Conservation (phyloP, 495 filamentous ascomycete genomes). For the Pseudomonodictys pantanalensis region DNA sequence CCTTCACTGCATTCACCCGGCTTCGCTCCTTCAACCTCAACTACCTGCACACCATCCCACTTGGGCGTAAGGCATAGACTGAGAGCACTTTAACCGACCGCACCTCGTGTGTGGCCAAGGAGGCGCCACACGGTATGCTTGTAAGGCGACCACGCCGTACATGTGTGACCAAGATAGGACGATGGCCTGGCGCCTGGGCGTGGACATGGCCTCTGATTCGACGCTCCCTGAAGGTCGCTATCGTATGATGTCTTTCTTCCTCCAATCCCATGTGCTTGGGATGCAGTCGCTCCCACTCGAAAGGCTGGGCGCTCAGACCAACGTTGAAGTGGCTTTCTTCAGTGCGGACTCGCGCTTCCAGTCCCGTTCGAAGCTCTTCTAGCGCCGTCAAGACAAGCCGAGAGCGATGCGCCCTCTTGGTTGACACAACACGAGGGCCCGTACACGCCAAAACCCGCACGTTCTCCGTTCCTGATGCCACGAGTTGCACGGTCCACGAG, state of each 20-base stretch:
- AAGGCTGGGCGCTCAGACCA: not conserved
- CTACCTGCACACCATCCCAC: not conserved
- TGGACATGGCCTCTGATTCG: not conserved
- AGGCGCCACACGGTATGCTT: not conserved
- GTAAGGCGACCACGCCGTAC: not conserved
- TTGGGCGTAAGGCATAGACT: not conserved
- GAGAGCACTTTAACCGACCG: not conserved
- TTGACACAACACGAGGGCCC: not conserved
- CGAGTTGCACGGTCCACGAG: not conserved
- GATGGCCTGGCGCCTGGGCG: not conserved
- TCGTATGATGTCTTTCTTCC: constrained; percentile 7
- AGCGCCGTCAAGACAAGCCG: not conserved
- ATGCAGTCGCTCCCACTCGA: not conserved
- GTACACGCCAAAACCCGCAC: not conserved
- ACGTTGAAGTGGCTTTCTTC: constrained; percentile 5
- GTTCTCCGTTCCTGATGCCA: not conserved
- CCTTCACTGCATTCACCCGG: not conserved
- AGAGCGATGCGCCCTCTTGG: not conserved
- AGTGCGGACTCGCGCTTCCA: constrained; percentile 7
- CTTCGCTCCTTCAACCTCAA: not conserved
- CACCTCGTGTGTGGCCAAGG: not conserved
- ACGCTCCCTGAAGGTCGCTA: not conserved
- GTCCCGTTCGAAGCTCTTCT: not conserved
- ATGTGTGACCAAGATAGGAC: not conserved
- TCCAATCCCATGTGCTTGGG: not conserved